Evolutionary conservation across 495 filamentous ascomycete genomes (phyloP), one percentile per base, ranked within the genome.

Genomic region (Beverwykella pulmonaria): DNA sequence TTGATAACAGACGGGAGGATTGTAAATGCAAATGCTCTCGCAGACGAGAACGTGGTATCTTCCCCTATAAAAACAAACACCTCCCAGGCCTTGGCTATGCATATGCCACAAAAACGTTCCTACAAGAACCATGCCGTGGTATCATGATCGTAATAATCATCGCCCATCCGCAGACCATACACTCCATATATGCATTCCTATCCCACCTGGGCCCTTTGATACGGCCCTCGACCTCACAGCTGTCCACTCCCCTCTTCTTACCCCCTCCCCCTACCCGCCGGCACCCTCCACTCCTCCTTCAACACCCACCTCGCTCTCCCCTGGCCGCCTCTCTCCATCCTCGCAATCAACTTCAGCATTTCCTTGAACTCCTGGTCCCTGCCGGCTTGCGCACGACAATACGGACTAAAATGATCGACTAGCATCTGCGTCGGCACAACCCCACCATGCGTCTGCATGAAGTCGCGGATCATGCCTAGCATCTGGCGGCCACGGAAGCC

Each of bases 401-500:
- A 86, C n/a, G 80, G 80, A 72, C 87, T 85, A 50, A 93, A 96
- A 65, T 95, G 90, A 70, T 93, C 87, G 22, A 95, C 86, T 65
- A 97, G 76, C 76, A 87, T 81, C 78, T 92, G 88, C 19, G 87
- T 91, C 26, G 87, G 84, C 7, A 87, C 90, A 15, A 82, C 79
- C 1, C 91, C 91, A 1, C 87, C 88, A 61, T 93, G 91, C 15
- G 82, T 75, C 29, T 78, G 79, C 52, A 97, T 84, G 65, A 88
- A 97, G 44, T 87, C 82, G 12, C 86, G 84, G 39, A 96, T 92
- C 79, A 92, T 81, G 60, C 81, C 84, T 60, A 88, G 79, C 72
- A 96, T 53, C 25, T 63, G 65, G 7, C 59, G 48, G 14, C 59
- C 63, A 10, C 57, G 53, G 36, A 49, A 39, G 5, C 29, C 25